Evolutionary conservation across 805 yeast species (phyloP).

Genomic region (Hermanozyma aechmeae): DNA sequence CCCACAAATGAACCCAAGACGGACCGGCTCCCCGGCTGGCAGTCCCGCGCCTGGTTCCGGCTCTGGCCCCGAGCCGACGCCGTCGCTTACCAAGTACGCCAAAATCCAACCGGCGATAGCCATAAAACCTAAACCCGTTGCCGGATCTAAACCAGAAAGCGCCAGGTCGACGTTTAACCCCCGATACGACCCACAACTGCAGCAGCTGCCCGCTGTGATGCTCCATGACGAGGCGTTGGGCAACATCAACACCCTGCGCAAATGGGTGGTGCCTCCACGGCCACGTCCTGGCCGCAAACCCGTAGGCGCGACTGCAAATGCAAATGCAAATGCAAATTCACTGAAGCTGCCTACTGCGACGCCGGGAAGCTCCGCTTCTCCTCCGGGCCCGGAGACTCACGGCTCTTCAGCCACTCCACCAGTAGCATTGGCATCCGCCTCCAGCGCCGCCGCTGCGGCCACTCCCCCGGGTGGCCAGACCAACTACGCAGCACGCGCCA

Average conservation of each 20-base stretch:
- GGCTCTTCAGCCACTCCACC: too few species aligned
- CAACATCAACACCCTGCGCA: conserved; percentile 53
- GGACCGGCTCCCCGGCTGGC: too few species aligned
- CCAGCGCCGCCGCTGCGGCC: not conserved
- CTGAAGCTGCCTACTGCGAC: too few species aligned
- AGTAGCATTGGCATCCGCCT: too few species aligned
- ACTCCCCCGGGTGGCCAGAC: too few species aligned
- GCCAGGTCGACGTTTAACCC: conserved; percentile 10
- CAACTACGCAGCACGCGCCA: too few species aligned
- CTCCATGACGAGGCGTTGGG: conserved; percentile 7
- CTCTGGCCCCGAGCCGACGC: conserved; percentile 2
- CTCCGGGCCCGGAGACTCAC: too few species aligned
- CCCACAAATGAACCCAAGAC: too few species aligned
- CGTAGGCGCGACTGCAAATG: conserved; percentile 3
- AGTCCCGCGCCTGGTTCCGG: too few species aligned
- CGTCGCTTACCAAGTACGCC: conserved; percentile 15
- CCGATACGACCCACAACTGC: conserved; percentile 5
- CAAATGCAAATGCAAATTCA: not conserved
- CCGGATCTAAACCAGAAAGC: conserved; percentile 22
- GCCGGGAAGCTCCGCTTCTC: too few species aligned
- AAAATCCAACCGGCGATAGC: conserved; percentile 33
- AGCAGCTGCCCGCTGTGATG: too few species aligned
- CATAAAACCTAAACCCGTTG: conserved; percentile 24
- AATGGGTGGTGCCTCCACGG: conserved; percentile 80
- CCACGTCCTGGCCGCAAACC: conserved; percentile 68